Conservation (phyloP, 106 monocot species). For the Dendrobium nobile region DNA sequence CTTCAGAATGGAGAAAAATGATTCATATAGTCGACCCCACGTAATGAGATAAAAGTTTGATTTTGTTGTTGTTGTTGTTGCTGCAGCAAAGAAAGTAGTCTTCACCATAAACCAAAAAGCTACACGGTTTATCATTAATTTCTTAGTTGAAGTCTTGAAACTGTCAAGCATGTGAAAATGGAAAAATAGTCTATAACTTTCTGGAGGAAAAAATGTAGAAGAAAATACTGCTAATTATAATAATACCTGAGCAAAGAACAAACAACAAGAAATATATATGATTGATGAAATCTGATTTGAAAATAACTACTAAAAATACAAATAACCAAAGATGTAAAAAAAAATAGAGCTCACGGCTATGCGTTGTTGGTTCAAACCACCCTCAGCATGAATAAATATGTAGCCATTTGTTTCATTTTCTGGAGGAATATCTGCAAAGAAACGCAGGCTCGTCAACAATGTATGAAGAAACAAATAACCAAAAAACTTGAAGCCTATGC, state of each 20-base stretch:
- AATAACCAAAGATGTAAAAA: background rate
- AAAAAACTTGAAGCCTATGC: background rate
- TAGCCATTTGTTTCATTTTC: slow-evolving; percentile 95
- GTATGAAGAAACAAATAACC: background rate
- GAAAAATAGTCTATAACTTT: background rate
- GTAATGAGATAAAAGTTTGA: no score
- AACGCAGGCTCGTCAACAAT: background rate
- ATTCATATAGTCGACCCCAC: background rate
- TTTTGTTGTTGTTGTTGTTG: background rate
- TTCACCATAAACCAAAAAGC: background rate
- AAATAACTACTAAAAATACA: background rate
- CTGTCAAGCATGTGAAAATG: background rate
- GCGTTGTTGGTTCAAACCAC: slow-evolving; percentile 94
- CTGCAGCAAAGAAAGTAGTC: background rate
- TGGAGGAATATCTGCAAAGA: slow-evolving; percentile 54
- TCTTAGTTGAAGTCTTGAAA: background rate
- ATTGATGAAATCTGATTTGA: background rate
- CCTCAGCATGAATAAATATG: slow-evolving; percentile 95
- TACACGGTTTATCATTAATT: background rate
- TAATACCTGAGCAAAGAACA: background rate
- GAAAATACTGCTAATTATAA: background rate
- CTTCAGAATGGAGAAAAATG: background rate
- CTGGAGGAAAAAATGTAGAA: background rate
- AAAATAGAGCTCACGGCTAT: slow-evolving; percentile 68
- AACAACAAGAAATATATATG: background rate